These are phyloP conservation scores for Ustilago loliicola DNA, from an alignment of 1,284 basidiomycete species.

Conservation along the genomic window DNA sequence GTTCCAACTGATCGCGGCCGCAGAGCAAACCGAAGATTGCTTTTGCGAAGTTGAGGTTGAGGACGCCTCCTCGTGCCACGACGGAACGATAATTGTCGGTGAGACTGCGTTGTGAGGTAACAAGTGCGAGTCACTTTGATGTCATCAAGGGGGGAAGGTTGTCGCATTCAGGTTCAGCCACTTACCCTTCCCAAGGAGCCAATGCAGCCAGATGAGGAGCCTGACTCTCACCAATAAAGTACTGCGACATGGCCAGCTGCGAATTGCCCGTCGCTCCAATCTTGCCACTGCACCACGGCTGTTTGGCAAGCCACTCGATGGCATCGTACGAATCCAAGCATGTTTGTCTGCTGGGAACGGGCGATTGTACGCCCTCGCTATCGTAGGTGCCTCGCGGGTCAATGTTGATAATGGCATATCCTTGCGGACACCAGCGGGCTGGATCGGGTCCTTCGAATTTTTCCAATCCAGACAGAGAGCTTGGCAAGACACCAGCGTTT, in stretches of 20 bases:
- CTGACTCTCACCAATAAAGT: conserved; percentile 9
- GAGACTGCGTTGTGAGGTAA: too few species aligned
- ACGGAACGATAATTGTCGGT: too few species aligned
- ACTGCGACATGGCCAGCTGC: conserved; percentile 24
- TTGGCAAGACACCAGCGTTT: conserved; percentile 32
- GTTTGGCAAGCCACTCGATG: conserved; percentile 14
- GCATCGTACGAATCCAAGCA: conserved; percentile 12
- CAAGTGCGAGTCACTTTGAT: too few species aligned
- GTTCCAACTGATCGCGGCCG: too few species aligned
- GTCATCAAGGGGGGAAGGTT: too few species aligned
- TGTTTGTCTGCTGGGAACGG: conserved; percentile 13
- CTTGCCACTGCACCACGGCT: conserved; percentile 21
- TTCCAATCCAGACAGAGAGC: conserved; percentile 51
- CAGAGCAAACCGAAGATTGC: too few species aligned
- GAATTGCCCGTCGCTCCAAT: conserved; percentile 13
- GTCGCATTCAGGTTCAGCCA: too few species aligned
- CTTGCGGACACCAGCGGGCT: conserved; percentile 53
- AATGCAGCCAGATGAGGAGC: conserved; percentile 12
- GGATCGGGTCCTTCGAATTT: conserved; percentile 68
- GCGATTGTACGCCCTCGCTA: conserved; percentile 48
- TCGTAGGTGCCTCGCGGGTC: conserved; percentile 52
- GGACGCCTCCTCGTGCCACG: too few species aligned
- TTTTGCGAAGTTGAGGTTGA: too few species aligned
- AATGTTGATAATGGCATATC: conserved; percentile 61
- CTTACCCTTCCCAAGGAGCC: conserved; percentile 22